These are phyloP conservation scores for Rhodotorula sp. DNA, from an alignment of 1,284 basidiomycete species.

Conservation along the genomic window DNA sequence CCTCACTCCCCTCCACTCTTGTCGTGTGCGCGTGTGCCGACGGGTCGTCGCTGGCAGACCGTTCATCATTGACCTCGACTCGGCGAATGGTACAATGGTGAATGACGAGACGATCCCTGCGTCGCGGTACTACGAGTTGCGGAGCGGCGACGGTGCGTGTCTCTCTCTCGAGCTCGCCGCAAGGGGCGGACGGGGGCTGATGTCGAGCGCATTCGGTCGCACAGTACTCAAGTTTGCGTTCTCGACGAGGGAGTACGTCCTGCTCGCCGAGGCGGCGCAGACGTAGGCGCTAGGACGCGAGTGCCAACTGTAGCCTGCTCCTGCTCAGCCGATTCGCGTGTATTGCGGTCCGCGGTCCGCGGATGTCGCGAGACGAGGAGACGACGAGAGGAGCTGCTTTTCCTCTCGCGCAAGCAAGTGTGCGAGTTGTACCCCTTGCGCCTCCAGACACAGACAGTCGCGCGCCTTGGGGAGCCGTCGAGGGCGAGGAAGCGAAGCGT, in stretches of 20 bases:
- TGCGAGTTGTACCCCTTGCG: background rate
- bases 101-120: constrained; percentile 81
- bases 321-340: too few species aligned
- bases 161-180: too few species aligned
- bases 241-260: constrained; percentile 80
- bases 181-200: background rate
- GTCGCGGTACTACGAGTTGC: constrained; percentile 87
- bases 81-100: constrained; percentile 89
- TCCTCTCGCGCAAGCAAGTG: background rate
- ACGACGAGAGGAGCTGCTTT: background rate
- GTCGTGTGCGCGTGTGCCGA: too few species aligned
- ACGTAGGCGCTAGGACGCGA: background rate
- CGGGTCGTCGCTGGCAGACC: constrained; percentile 58
- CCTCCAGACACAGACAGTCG: background rate
- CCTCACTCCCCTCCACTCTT: too few species aligned
- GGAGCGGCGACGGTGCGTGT: constrained; percentile 73
- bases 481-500: background rate
- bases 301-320: background rate
- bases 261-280: constrained; percentile 53
- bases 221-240: constrained; percentile 88
- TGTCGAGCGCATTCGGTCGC: too few species aligned
- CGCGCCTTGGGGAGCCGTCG: background rate
- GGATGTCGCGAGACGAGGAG: background rate
- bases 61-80: constrained; percentile 94
- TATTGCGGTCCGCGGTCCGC: too few species aligned